Base-by-base conservation (phyloP, 345 rosid genomes). In the Murraya paniculata region DNA sequence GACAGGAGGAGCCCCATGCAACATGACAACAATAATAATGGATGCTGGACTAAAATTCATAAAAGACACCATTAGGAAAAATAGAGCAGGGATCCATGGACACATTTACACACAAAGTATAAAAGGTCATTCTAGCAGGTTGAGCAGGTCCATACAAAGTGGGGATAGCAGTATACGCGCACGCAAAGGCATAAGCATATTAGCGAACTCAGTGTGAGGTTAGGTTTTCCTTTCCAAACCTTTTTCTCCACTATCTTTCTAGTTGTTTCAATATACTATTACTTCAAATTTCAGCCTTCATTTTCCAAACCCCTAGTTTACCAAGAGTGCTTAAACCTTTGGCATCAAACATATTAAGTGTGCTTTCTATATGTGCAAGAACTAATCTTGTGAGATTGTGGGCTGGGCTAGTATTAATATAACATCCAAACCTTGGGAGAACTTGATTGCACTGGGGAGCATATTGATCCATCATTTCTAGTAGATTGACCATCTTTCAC, bases 381-480 rank as follows among this genome's bases (percentile, higher is more conserved):
- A 10, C 50, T n/a, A 31, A 41, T 50, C n/a, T 72, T 22, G 68
- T n/a, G 25, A 31, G 50, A 25, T 28, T 27, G 61, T 16, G 24
- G 21, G 39, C 59, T 16, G 24, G 21, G 39, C 59, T 19, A 16
- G 36, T 41, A 53, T 45, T 35, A 35, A 21, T 58, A 71, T 48
- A 64, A 64, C 57, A 22, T 27, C 55, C 81, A 79, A 74, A 90
- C 94, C 92, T 88, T 85, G 41, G 92, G 90, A 5, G 92, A 87
- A 77, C 82, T 86, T 80, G 94, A 85, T 64, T 84, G 89, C 68
- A 78, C 79, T 21, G 92, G 91, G 53, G 88, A 88, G 87, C 88
- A 80, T 77, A 84, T 81, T 27, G 92, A 77, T 77, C 90, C 94
- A 75, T 89, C 89, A 73, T 89, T 89, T 83, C 84, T 86, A 18